Evolutionary conservation across 257 asterid genomes (phyloP), one percentile per base, ranked within the genome.

Genomic region (Solanum tacnaense): DNA sequence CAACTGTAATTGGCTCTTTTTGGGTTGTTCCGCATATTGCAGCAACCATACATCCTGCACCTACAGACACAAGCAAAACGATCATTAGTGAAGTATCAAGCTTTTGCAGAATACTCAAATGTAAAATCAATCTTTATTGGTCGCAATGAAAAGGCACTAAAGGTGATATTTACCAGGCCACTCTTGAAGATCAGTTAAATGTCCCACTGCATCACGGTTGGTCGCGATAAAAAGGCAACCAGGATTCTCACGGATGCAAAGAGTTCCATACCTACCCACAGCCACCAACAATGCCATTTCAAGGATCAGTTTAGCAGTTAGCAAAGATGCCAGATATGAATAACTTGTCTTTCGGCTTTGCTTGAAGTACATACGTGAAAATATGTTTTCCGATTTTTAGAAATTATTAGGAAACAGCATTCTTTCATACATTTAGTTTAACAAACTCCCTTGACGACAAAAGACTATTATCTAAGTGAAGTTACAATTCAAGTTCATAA

Each of bases 1-100:
- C 99, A 86, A 94, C 98, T 85, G 96, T 94, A 85, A 90, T 88
- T 36, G 99, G 99, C 71, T 95, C 97, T 91, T 89, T 94, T 93
- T 94, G 91, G 70, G 98, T 94, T 81, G 99, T 70, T 25, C 98
- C 98, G 41, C 99, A 93, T 76, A 96, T 70, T 89, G 98, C 99
- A 88, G 94, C 98, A 89, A 96, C 98, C 98, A 96, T 95, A 86
- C 99, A 96, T 89, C 99, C 99, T 3, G 98, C 99, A 52, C 99
- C 99, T 95, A 94, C 85, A 90, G 56, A 81, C 91, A 27, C 90
- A 84, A 74, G 71, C 75, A 36, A 62, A 74, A 11, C 72, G n/a
- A 46, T 23, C 46, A 3, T 7, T 5, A 10, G 3, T 9, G 0
- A 81, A 81, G 39, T 49, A 29, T 1, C 27, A 29, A 46, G 41